These are phyloP conservation scores for Aspergillus piperis DNA, from an alignment of 2,329 filamentous ascomycete species.

Conservation along the genomic window DNA sequence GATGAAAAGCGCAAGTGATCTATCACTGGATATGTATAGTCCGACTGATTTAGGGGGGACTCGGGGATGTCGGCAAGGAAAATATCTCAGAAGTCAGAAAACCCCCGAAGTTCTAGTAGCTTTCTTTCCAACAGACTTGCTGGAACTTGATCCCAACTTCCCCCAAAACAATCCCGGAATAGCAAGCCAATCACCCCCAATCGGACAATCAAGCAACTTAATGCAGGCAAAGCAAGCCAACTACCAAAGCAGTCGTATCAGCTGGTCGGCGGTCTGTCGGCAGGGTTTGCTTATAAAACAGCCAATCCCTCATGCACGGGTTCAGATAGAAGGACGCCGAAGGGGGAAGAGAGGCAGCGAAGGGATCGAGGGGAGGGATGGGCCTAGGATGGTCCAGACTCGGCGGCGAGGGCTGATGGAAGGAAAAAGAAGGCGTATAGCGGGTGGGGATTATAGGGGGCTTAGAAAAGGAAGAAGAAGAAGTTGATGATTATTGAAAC, in stretches of 20 bases:
- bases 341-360: conserved; percentile 25
- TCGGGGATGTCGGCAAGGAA: background rate
- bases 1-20: background rate
- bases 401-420: conserved; percentile 1
- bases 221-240: background rate
- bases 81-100: background rate
- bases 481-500: background rate
- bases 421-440: conserved; percentile 2
- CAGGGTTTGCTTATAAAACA: conserved; percentile 2
- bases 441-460: conserved; percentile 4
- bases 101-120: background rate
- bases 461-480: background rate
- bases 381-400: conserved; percentile 6
- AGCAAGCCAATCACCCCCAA: background rate
- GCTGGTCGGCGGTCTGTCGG: conserved; percentile 5
- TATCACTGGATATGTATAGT: too few relatives aligned
- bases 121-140: too few relatives aligned
- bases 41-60: background rate
- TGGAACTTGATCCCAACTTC: background rate
- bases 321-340: conserved; percentile 10
- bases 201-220: background rate
- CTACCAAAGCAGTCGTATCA: background rate
- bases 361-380: conserved; percentile 11
- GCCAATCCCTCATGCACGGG: conserved; percentile 10
- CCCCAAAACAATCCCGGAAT: background rate